Evolutionary conservation across 495 filamentous ascomycete genomes (phyloP), one percentile per base, ranked within the genome.

Genomic region (Symbiotaphrina buchneri): DNA sequence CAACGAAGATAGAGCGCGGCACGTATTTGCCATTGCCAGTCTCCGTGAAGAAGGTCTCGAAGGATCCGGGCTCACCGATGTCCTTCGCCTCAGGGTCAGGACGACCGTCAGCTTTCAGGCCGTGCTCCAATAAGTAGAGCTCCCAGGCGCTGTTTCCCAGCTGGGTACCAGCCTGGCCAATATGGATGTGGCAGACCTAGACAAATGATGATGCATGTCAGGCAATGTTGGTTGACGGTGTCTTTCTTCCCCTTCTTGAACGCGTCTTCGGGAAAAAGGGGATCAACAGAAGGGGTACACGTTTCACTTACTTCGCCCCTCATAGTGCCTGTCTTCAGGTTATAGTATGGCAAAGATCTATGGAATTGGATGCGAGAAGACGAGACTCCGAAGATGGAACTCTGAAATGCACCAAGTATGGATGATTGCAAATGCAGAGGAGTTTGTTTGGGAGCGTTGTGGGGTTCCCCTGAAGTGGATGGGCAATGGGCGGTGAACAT

Each of bases 101-200:
- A 24, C 60, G 66, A 35, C 82, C 82, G 54, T 92, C 79, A 15
- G 59, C 49, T 47, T 68, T 68, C 45, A 92, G 69, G 37, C 81
- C 82, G 51, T 92, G 82, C 61, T 92, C 82, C 23, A 92, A 71
- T 34, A 85, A 71, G 49, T 92, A 91, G 36, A 92, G 71, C 56
- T 92, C 82, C 82, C 82, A 92, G 37, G 81, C 81, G 49, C 74
- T 80, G 62, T 85, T 87, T 47, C 82, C 82, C 31, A 92, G 73
- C 74, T 92, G 82, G 38, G 64, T 69, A 58, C 82, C 82, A 58
- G 82, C 82, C 62, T 92, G 82, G 60, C 82, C 82, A 48, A 92
- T 68, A 51, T 92, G 81, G 46, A 92, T 61, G 53, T 92, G 82
- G 47, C 75, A 71, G 50, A 92, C 65, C 78, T 91, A 32, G 37